Evolutionary conservation across 2,329 filamentous ascomycete genomes (phyloP).

Genomic region (Chaetomiaceae sp.): DNA sequence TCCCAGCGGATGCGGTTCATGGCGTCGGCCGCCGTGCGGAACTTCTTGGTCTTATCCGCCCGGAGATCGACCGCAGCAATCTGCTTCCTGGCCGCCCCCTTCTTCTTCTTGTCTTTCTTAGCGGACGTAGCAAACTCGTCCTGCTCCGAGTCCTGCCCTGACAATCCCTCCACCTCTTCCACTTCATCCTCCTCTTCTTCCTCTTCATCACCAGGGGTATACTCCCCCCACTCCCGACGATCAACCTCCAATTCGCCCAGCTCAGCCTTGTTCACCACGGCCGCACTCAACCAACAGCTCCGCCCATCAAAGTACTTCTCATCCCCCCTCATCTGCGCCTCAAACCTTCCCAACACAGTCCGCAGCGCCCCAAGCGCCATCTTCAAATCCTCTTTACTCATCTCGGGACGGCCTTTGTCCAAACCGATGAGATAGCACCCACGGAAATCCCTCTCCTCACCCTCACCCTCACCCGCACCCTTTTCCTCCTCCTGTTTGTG

Average conservation of each 20-base stretch:
- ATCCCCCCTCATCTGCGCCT: constrained; percentile 43
- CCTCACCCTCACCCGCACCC: constrained; percentile 3
- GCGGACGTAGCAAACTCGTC: background rate
- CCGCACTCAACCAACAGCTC: constrained; percentile 46
- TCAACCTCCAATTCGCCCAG: constrained; percentile 44
- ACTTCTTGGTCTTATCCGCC: constrained; percentile 42
- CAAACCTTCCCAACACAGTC: constrained; percentile 44
- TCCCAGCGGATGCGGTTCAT: constrained; percentile 60
- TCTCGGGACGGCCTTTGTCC: constrained; percentile 29
- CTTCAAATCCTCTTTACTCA: constrained; percentile 40
- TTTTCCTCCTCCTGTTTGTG: constrained; percentile 28
- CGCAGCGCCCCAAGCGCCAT: constrained; percentile 41
- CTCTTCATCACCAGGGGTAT: constrained; percentile 37
- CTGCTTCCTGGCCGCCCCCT: constrained; percentile 2
- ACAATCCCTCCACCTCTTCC: constrained; percentile 26
- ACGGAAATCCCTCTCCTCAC: constrained; percentile 45
- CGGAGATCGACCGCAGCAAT: constrained; percentile 25
- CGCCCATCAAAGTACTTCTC: constrained; percentile 46
- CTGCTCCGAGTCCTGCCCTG: constrained; percentile 13
- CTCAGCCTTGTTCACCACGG: constrained; percentile 36
- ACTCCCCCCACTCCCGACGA: constrained; percentile 45
- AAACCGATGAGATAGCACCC: constrained; percentile 61
- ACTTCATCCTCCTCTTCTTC: constrained; percentile 37
- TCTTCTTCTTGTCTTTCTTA: constrained; percentile 21
- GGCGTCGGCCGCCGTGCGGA: constrained; percentile 55